Conservation (phyloP, 202 grass and related monocot genomes). For the Schoenoplectus tabernaemontani region DNA sequence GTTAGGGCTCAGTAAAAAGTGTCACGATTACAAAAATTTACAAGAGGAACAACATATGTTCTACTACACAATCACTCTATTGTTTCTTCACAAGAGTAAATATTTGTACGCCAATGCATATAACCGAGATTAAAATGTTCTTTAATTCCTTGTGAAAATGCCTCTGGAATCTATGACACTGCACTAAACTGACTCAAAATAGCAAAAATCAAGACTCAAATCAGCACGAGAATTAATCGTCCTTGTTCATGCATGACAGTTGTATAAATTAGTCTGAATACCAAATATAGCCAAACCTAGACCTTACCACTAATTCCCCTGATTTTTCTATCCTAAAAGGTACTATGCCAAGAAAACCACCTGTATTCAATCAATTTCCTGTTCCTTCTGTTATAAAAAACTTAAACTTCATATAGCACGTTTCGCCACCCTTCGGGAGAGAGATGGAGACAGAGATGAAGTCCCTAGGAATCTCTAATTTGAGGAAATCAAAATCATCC, state of each 20-base stretch:
- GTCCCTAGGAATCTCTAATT: conserved; percentile 17
- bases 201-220: not conserved
- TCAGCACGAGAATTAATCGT: not conserved
- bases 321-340: conserved; percentile 20
- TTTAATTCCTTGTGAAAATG: not conserved
- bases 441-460: conserved; percentile 27
- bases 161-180: not conserved
- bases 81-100: not conserved
- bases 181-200: conserved; percentile 14
- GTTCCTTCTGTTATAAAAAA: not conserved
- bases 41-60: not conserved
- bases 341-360: conserved; percentile 19
- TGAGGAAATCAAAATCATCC: conserved; percentile 18
- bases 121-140: not conserved
- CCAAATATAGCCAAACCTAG: conserved; percentile 25
- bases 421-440: not conserved
- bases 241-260: not conserved
- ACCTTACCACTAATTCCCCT: not conserved
- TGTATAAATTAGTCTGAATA: conserved; percentile 1
- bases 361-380: conserved; percentile 2
- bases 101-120: not conserved
- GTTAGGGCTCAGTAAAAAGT: not conserved
- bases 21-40: not conserved
- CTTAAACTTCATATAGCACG: not conserved
- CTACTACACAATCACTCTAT: not conserved